Base-by-base conservation (phyloP, 2,329 filamentous ascomycete genomes). In the Zopfia rhizophila region DNA sequence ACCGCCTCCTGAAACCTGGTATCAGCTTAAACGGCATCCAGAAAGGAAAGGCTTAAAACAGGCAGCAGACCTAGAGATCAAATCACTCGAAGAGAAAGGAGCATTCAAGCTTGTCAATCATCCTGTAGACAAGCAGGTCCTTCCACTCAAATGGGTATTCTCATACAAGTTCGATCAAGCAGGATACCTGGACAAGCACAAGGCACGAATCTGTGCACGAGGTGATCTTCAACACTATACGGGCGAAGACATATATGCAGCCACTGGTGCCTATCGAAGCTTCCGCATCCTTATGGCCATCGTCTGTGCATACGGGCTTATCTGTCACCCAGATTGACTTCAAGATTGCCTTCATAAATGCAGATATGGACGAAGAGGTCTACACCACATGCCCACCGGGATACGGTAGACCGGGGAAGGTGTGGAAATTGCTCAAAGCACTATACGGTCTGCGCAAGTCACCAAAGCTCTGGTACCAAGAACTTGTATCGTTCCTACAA, bases 91-190 rank as follows among this genome's bases (percentile, higher is more conserved):
- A n/a, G n/a, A n/a, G n/a, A n/a, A n/a, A n/a, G n/a, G n/a, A n/a
- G n/a, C n/a, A n/a, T n/a, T n/a, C n/a, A n/a, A n/a, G n/a, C n/a
- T n/a, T n/a, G n/a, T n/a, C n/a, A n/a, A n/a, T n/a, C n/a, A n/a
- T n/a, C n/a, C n/a, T n/a, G n/a, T n/a, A n/a, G n/a, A n/a, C n/a
- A n/a, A n/a, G n/a, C 18, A 55, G 25, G 38, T 58, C 23, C 40
- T 52, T 7, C 45, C 37, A 45, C 45, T 51, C 7, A 13, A 36
- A 19, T 67, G 51, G 59, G 56, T 65, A 2, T 64, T 60, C 32
- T 53, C 21, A 12, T 61, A 66, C 33, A 68, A 66, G 35, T 52
- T 63, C 12, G 48, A 65, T 25, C 42, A 37, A 12, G 30, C 65
- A 31, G 56, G 58, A 8, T 54, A 51, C 23, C 47, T 66, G 3